Evolutionary conservation across 352 stramenopile genomes (phyloP).

Genomic region (Sclerospora graminicola): DNA sequence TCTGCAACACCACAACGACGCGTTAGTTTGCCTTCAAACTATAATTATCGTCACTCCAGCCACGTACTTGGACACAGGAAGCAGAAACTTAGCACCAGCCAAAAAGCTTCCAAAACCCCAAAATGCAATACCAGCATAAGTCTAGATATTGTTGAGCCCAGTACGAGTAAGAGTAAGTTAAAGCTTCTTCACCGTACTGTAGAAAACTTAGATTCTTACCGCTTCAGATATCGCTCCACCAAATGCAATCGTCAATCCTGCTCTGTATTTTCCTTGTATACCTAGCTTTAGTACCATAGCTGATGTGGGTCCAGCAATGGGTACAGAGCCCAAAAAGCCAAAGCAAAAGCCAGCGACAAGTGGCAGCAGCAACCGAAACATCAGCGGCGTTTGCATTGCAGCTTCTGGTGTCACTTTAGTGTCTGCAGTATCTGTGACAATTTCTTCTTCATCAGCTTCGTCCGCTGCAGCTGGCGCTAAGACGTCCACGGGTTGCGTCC

Average conservation of each 20-base stretch:
- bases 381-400: constrained; percentile 21
- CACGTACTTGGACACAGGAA: constrained; percentile 80
- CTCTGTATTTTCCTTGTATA: constrained; percentile 79
- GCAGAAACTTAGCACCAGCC: constrained; percentile 66
- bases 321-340: constrained; percentile 78
- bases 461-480: constrained; percentile 3
- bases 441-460: constrained; percentile 2
- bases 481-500: not conserved
- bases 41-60: not conserved
- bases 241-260: constrained; percentile 69
- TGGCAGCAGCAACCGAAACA: constrained; percentile 57
- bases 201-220: too few species aligned
- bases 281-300: constrained; percentile 84
- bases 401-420: not conserved
- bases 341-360: constrained; percentile 76
- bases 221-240: constrained; percentile 77
- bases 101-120: constrained; percentile 87
- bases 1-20: constrained; percentile 19
- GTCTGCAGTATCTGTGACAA: not conserved
- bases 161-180: too few species aligned
- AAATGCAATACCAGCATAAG: constrained; percentile 81
- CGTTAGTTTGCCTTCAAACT: not conserved
- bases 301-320: constrained; percentile 72
- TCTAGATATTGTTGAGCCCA: too few species aligned
- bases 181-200: too few species aligned